phyloP scores from a whole-genome alignment of 208 protist species.

The Strigomonas culicis region DNA sequence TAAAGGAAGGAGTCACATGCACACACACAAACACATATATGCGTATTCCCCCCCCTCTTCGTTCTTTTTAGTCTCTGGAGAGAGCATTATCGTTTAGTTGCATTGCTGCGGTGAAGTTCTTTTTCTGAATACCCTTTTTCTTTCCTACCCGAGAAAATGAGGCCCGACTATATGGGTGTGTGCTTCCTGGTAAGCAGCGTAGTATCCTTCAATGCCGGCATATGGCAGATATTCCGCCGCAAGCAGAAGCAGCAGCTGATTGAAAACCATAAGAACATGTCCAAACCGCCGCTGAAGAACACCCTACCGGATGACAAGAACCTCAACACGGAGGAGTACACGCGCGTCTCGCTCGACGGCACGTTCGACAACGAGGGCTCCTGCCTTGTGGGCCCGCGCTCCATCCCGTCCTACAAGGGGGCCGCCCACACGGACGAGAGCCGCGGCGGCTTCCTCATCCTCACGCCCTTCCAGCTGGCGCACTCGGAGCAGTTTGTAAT shows the following conservation, averaged over 20 bases:
- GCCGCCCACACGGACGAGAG: constrained; percentile 69
- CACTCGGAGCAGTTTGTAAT: constrained; percentile 64
- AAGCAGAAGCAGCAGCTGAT: constrained; percentile 71
- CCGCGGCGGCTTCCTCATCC: constrained; percentile 78
- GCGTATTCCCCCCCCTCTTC: constrained; percentile 13
- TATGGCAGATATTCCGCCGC: constrained; percentile 84
- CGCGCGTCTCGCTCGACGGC: constrained; percentile 49
- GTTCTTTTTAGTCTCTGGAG: constrained; percentile 16
- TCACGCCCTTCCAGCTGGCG: constrained; percentile 83
- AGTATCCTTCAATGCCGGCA: constrained; percentile 85
- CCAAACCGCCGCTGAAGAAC: constrained; percentile 42
- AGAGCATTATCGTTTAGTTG: constrained; percentile 7
- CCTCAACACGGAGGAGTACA: constrained; percentile 68
- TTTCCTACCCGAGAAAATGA: constrained; percentile 31
- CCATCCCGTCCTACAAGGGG: constrained; percentile 77
- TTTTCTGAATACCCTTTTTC: constrained; percentile 2
- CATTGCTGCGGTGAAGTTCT: constrained; percentile 3
- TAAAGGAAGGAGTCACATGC: no score
- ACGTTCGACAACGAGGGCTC: constrained; percentile 87
- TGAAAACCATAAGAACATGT: constrained; percentile 78
- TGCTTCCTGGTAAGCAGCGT: constrained; percentile 78
- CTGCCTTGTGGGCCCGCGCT: constrained; percentile 77
- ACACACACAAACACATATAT: neutral
- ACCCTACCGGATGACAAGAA: constrained; percentile 36
- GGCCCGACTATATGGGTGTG: constrained; percentile 82